Evolutionary conservation across 2,329 filamentous ascomycete genomes (phyloP).

Genomic region (Monilinia aucupariae): DNA sequence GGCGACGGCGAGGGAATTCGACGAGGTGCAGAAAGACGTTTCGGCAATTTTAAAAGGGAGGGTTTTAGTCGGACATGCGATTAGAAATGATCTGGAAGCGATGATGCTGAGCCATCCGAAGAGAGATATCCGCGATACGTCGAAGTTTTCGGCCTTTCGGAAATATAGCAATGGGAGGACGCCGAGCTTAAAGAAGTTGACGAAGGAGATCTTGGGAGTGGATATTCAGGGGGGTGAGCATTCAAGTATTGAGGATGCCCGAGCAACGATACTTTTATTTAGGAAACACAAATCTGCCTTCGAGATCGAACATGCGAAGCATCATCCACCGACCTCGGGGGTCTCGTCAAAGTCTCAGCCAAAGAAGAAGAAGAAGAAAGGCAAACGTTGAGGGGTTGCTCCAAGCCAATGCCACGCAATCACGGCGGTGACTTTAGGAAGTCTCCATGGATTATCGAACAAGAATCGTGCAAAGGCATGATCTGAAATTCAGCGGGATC

Average conservation of each 20-base stretch:
- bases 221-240: slow-evolving; percentile 61
- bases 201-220: slow-evolving; percentile 51
- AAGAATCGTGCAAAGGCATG: background rate
- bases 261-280: slow-evolving; percentile 86
- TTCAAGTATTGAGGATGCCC: slow-evolving; percentile 71
- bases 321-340: slow-evolving; percentile 45
- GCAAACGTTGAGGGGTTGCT: slow-evolving; percentile 22
- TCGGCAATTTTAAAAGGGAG: slow-evolving; percentile 62
- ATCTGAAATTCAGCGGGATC: background rate
- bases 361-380: slow-evolving; percentile 41
- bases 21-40: slow-evolving; percentile 70
- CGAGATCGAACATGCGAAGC: slow-evolving; percentile 70
- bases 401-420: background rate
- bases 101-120: slow-evolving; percentile 74
- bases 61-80: slow-evolving; percentile 76
- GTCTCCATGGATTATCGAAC: background rate
- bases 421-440: background rate
- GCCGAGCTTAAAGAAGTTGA: slow-evolving; percentile 58
- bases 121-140: slow-evolving; percentile 78
- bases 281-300: slow-evolving; percentile 77
- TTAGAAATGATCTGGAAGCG: slow-evolving; percentile 70
- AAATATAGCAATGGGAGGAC: slow-evolving; percentile 63
- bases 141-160: slow-evolving; percentile 68
- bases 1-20: slow-evolving; percentile 62
- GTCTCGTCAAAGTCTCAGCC: slow-evolving; percentile 21